Percentiles rank a stretch among this genome's conserved stretches.
Evolutionary conservation across 1,284 basidiomycete species (phyloP).

Genomic region (Austropuccinia psidii): DNA sequence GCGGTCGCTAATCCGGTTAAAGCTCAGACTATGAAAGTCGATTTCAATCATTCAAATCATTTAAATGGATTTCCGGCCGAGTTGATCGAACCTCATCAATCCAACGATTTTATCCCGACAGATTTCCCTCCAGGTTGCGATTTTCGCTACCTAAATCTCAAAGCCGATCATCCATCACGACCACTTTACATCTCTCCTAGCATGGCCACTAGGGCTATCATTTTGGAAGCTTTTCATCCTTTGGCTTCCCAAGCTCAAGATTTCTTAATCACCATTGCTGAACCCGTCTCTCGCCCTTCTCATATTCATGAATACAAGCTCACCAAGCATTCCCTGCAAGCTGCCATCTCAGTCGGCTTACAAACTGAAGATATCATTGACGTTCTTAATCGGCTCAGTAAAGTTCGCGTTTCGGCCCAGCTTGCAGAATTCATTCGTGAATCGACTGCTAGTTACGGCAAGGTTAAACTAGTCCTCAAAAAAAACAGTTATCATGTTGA

Average conservation of each 20-base stretch:
- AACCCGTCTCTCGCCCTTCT: constrained; percentile 95
- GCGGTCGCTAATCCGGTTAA: constrained; percentile 8
- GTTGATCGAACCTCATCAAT: neutral
- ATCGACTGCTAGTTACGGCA: constrained; percentile 86
- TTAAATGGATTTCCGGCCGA: neutral
- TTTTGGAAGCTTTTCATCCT: constrained; percentile 89
- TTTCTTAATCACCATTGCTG: constrained; percentile 94
- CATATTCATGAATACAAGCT: constrained; percentile 99
- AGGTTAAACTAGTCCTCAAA: constrained; percentile 92
- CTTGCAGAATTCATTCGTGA: constrained; percentile 78
- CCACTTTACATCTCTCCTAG: constrained; percentile 86
- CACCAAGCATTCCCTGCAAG: constrained; percentile 94
- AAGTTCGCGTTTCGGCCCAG: constrained; percentile 70
- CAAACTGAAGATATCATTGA: constrained; percentile 98
- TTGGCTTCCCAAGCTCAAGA: constrained; percentile 98
- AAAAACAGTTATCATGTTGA: constrained; percentile 95
- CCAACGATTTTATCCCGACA: constrained; percentile 14
- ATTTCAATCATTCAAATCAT: constrained; percentile 5
- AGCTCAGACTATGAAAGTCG: constrained; percentile 18
- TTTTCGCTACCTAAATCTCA: constrained; percentile 74
- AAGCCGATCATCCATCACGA: constrained; percentile 77
- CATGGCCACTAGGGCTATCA: constrained; percentile 76
- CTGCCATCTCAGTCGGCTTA: constrained; percentile 94
- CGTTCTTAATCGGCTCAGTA: constrained; percentile 54
- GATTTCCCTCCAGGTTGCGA: constrained; percentile 50